Base-by-base conservation (phyloP, 2,329 filamentous ascomycete species). In the Cadophora gregata region DNA sequence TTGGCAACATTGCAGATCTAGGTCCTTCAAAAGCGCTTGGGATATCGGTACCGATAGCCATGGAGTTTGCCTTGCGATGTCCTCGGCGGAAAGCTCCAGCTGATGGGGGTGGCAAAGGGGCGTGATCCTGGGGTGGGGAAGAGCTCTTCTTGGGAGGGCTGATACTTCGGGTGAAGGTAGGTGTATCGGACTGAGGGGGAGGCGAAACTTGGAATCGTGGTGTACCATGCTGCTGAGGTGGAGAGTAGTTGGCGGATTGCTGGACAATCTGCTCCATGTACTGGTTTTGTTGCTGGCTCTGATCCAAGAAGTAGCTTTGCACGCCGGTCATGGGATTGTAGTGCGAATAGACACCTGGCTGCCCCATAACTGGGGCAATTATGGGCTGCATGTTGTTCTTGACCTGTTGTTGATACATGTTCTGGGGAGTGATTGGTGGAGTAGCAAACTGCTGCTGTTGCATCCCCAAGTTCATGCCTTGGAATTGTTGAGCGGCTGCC, bases 51-150 rank as follows among this genome's bases (percentile, higher is more conserved):
- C 69, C 67, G 48, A 76, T 82, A 45, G 89, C 86, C 70, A 75
- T 67, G 3, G 95, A 97, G 25, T 89, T 87, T 12, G 88, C 88
- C 86, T 97, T 97, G 85, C 96, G 96, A 81, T 98, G 95, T 65
- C 93, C 92, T 66, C 93, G 93, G 69, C 94, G 94, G 85, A 97
- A 97, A 53, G 93, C 93, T 75, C 94, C 96, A 71, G 92, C 92
- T 64, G 93, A 96, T 67, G 93, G 93, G 31, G 93, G 93, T 62
- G 93, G 93, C 62, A 97, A 86, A 48, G 93, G 93, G 72, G 86
- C 81, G 59, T 88, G 84, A 66, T 89, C 85, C 73, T 92, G 88
- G 16, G 87, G 86, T 5, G 91, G 91, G 21, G 92, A 90, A 60
- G 90, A 86, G 58, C 86, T 86, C 75, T 89, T 86, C 78, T 88